Evolutionary conservation across 2,329 filamentous ascomycete genomes (phyloP).

Genomic region (Ophiostoma australiae): DNA sequence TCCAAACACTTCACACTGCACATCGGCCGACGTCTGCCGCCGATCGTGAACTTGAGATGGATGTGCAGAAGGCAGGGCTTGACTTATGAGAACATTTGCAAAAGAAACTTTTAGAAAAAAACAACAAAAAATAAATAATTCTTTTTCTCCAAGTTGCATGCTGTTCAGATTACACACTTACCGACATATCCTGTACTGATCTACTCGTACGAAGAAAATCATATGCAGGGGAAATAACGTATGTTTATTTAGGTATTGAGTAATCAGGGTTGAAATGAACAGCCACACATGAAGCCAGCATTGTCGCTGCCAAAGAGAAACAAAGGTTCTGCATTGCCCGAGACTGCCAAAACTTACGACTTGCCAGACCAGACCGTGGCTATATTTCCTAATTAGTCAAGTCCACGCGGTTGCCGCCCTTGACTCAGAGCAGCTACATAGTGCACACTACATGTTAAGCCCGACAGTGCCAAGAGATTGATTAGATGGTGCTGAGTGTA

Average conservation of each 20-base stretch:
- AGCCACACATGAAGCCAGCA: neutral
- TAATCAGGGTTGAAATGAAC: no score
- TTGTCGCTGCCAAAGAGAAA: neutral
- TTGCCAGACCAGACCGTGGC: neutral
- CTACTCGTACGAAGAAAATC: neutral
- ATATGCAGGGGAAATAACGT: neutral
- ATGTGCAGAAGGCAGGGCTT: neutral
- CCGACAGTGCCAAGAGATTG: slow-evolving; percentile 17
- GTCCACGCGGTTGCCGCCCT: slow-evolving; percentile 4
- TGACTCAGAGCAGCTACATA: neutral
- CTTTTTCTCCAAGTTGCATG: neutral
- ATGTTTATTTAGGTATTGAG: no score
- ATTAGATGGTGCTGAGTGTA: slow-evolving; percentile 16
- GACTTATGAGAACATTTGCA: neutral
- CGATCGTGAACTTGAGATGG: neutral
- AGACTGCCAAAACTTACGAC: neutral
- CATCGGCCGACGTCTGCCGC: neutral
- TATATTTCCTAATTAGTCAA: slow-evolving; percentile 13
- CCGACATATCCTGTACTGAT: neutral
- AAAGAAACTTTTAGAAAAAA: neutral
- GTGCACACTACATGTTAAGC: no score
- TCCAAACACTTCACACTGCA: neutral
- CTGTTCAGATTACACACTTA: neutral
- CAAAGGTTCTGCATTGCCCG: neutral
- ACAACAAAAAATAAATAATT: neutral